A percentile compares a stretch with the other conserved stretches of the same genome.
These are phyloP conservation scores for Clathrus columnatus DNA, from an alignment of 768 basidiomycete genomes.

Conservation along the genomic window DNA sequence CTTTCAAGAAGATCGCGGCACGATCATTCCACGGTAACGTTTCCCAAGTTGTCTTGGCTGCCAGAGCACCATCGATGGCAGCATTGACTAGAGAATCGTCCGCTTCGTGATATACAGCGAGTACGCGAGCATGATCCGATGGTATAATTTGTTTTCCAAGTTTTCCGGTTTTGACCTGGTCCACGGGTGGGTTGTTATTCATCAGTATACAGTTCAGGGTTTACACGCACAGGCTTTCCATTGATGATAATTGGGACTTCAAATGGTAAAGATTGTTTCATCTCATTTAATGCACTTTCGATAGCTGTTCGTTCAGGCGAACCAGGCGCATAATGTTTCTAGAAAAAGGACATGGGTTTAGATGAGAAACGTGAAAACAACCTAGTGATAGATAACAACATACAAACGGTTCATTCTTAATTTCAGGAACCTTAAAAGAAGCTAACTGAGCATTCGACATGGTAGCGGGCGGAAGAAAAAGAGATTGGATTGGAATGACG, in stretches of 20 bases:
- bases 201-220: constrained; percentile 4
- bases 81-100: constrained; percentile 61
- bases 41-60: constrained; percentile 87
- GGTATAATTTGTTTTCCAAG: constrained; percentile 76
- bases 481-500: background rate
- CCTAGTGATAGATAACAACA: constrained; percentile 16
- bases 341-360: constrained; percentile 6
- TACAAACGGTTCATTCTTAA: constrained; percentile 95
- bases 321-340: constrained; percentile 74
- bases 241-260: constrained; percentile 92
- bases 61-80: constrained; percentile 84
- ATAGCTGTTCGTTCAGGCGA: constrained; percentile 70
- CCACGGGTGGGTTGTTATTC: constrained; percentile 1
- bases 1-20: constrained; percentile 96
- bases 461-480: constrained; percentile 10
- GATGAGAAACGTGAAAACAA: background rate
- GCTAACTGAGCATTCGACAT: constrained; percentile 75
- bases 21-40: constrained; percentile 92
- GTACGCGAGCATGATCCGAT: constrained; percentile 70
- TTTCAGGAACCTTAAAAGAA: constrained; percentile 71
- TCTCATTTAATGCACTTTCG: constrained; percentile 62
- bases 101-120: constrained; percentile 86
- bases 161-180: constrained; percentile 72
- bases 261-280: constrained; percentile 79
- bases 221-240: constrained; percentile 61